Evolutionary conservation across 1,284 basidiomycete genomes (phyloP), one percentile per base, ranked within the genome.

Genomic region (Austroboletus novae-zelandiae): DNA sequence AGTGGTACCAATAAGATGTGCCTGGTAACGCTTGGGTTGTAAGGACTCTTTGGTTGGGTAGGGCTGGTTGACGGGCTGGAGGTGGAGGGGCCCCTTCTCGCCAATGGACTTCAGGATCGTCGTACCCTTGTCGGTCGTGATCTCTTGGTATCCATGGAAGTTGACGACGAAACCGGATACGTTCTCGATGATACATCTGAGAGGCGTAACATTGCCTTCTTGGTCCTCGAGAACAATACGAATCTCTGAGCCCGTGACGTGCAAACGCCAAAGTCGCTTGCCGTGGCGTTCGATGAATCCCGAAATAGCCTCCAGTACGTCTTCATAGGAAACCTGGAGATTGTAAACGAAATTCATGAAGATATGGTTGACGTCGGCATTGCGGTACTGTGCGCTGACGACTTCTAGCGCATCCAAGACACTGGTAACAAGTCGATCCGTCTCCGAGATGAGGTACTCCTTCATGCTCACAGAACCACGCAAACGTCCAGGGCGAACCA

Each of bases 291-390:
- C 96, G 60, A 99, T 94, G 78, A 99, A 99, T 43, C 95, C 96
- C 17, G 94, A 87, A 52, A 99, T 91, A 9, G 96, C 96, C 53
- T 90, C 89, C 54, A 98, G 84, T 10, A 99, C 94, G 61, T 98
- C 94, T 59, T 98, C 95, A 61, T 98, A 98, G 34, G 88, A 89
- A 59, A 99, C 93, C 27, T 88, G 85, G 55, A 99, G 87, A 67
- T 91, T 92, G 80, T 99, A 99, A 66, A 99, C 87, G 72, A 98
- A 98, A 75, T 97, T 97, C 83, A 98, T 91, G 74, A 91, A 92
- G 68, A 97, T 95, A 69, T 97, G 93, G 70, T 97, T 97, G 75
- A 91, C 92, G 69, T 97, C 94, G 3, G 93, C 89, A 62, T 89
- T 92, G 57, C 94, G 84, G 66, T 94, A 79, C 62, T 92, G 82